Conservation (phyloP, 2,329 filamentous ascomycete species). For the Lachnellula suecica region DNA sequence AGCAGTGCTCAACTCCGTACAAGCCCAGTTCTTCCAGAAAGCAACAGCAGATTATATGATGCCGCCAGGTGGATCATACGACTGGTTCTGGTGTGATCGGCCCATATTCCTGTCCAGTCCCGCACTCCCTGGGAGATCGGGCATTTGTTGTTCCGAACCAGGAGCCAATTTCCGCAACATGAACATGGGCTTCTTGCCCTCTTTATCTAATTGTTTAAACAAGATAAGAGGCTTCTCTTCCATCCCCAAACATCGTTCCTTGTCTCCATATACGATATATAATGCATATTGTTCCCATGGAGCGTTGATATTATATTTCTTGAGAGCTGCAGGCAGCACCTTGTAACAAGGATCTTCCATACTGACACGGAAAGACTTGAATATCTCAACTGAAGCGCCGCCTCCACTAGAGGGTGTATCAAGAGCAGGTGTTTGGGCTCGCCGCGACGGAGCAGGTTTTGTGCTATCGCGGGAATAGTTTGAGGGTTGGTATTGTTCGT, state of each 20-base stretch:
- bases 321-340: constrained; percentile 89
- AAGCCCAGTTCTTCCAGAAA: constrained; percentile 6
- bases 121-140: constrained; percentile 38
- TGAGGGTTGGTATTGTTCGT: constrained; percentile 28
- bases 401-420: constrained; percentile 54
- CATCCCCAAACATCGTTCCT: constrained; percentile 87
- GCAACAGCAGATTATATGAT: constrained; percentile 27
- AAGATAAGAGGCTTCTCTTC: constrained; percentile 93
- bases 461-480: constrained; percentile 32
- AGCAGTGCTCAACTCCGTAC: constrained; percentile 11
- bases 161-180: constrained; percentile 66
- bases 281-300: constrained; percentile 97
- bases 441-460: constrained; percentile 43
- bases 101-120: constrained; percentile 23
- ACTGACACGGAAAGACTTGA: constrained; percentile 97
- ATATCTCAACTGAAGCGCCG: constrained; percentile 77
- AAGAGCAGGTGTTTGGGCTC: constrained; percentile 61
- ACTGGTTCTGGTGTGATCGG: constrained; percentile 16
- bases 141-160: constrained; percentile 40
- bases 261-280: constrained; percentile 98
- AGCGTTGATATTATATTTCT: constrained; percentile 97
- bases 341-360: constrained; percentile 99
- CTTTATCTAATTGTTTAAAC: constrained; percentile 96
- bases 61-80: constrained; percentile 31
- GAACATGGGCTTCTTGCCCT: constrained; percentile 98